phyloP scores from a whole-genome alignment of 768 basidiomycete genomes.

The Amanita rubescens region DNA sequence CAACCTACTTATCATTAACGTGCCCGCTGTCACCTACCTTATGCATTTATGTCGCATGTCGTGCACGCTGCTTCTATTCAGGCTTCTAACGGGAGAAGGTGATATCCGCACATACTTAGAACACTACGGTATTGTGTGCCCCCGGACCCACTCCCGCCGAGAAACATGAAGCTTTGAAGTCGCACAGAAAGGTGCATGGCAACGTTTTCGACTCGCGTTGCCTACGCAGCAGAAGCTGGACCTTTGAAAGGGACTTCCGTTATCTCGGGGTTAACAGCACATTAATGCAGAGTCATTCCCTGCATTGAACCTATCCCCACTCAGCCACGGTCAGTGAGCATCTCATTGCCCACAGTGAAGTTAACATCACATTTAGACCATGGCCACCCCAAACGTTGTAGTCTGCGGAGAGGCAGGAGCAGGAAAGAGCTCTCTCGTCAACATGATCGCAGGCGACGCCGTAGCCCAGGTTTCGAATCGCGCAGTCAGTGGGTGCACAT shows the following conservation, averaged over 20 bases:
- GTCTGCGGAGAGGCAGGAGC: slow-evolving; percentile 34
- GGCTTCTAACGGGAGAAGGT: no score
- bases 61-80: no score
- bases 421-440: slow-evolving; percentile 36
- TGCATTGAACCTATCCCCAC: neutral
- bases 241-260: no score
- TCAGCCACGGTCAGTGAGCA: neutral
- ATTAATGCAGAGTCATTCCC: neutral
- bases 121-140: no score
- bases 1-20: no score
- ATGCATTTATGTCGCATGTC: no score
- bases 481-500: slow-evolving; percentile 29
- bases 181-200: no score
- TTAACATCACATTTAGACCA: neutral
- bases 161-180: neutral
- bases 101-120: no score
- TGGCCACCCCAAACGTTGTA: slow-evolving; percentile 20
- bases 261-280: no score
- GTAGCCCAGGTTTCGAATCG: slow-evolving; percentile 24
- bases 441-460: slow-evolving; percentile 26
- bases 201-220: neutral
- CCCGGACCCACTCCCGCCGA: no score
- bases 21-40: no score
- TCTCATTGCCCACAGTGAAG: neutral
- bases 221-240: neutral